A percentile compares a stretch with the other conserved stretches of the same genome.
These are phyloP conservation scores for Curvularia sp. DNA, from an alignment of 2,329 filamentous ascomycete species.

Conservation along the genomic window DNA sequence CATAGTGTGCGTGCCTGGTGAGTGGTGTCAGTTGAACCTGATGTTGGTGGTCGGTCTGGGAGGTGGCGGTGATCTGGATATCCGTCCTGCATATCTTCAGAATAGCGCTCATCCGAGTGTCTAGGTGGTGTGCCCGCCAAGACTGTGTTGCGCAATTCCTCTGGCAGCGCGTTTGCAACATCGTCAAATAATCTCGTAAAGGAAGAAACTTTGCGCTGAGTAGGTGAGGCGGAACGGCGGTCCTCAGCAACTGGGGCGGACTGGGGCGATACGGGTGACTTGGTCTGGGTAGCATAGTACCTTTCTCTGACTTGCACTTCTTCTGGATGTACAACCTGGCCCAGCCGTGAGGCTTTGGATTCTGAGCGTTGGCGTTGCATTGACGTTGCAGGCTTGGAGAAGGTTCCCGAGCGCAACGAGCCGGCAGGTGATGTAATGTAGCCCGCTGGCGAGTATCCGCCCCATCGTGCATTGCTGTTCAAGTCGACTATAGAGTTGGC, in stretches of 20 bases:
- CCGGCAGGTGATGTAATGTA: constrained; percentile 72
- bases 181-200: constrained; percentile 49
- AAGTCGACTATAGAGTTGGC: constrained; percentile 71
- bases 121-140: constrained; percentile 18
- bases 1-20: constrained; percentile 73
- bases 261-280: constrained; percentile 23
- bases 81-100: constrained; percentile 11
- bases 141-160: constrained; percentile 38
- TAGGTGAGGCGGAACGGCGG: constrained; percentile 6
- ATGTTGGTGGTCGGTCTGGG: constrained; percentile 59
- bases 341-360: constrained; percentile 52
- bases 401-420: constrained; percentile 62
- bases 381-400: constrained; percentile 45
- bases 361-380: constrained; percentile 49
- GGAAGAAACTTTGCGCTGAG: constrained; percentile 43
- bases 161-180: constrained; percentile 45
- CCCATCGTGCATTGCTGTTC: constrained; percentile 70
- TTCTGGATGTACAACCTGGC: constrained; percentile 51
- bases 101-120: constrained; percentile 16
- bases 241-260: constrained; percentile 1
- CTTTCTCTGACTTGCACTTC: constrained; percentile 31
- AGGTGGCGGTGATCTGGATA: constrained; percentile 31
- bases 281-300: constrained; percentile 16
- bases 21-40: constrained; percentile 66
- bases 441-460: constrained; percentile 72